These are phyloP conservation scores for Sporothrix brasiliensis DNA, from an alignment of 2,329 filamentous ascomycete species.

Conservation along the genomic window DNA sequence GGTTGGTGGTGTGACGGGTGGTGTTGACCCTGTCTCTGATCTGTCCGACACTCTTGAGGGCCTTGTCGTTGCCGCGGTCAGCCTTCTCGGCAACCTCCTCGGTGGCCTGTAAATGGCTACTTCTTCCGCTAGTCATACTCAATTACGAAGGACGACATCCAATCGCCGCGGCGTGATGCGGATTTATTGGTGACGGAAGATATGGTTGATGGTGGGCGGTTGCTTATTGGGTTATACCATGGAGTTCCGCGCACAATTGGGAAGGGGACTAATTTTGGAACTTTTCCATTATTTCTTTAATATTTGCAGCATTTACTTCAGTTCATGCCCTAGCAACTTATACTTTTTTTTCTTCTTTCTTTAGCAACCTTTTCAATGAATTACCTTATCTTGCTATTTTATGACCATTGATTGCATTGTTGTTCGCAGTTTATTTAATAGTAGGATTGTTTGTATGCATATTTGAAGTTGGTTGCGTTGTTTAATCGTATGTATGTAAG, in stretches of 20 bases:
- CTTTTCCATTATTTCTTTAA: conserved; percentile 17
- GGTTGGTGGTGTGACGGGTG: background rate
- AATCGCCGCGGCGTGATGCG: background rate
- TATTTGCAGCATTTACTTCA: conserved; percentile 7
- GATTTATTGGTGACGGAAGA: background rate
- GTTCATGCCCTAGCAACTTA: background rate
- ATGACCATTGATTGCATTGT: no score
- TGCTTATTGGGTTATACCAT: conserved; percentile 1
- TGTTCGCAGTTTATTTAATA: no score
- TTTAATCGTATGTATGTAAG: no score
- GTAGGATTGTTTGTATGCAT: no score
- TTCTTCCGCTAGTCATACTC: background rate
- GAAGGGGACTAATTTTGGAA: background rate
- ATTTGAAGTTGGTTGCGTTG: no score
- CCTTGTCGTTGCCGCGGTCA: background rate
- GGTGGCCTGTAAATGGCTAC: conserved; percentile 2
- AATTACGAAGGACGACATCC: background rate
- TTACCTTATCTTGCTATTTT: no score
- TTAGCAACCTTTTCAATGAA: no score
- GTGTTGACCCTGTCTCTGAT: background rate
- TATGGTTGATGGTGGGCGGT: background rate
- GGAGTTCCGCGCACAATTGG: background rate
- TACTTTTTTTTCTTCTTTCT: background rate
- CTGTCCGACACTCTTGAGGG: background rate
- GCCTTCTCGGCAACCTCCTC: conserved; percentile 10